Percentiles rank a stretch among this genome's conserved stretches.
Evolutionary conservation across 352 stramenopile genomes (phyloP).

Genomic region (Pythium guiyangense): DNA sequence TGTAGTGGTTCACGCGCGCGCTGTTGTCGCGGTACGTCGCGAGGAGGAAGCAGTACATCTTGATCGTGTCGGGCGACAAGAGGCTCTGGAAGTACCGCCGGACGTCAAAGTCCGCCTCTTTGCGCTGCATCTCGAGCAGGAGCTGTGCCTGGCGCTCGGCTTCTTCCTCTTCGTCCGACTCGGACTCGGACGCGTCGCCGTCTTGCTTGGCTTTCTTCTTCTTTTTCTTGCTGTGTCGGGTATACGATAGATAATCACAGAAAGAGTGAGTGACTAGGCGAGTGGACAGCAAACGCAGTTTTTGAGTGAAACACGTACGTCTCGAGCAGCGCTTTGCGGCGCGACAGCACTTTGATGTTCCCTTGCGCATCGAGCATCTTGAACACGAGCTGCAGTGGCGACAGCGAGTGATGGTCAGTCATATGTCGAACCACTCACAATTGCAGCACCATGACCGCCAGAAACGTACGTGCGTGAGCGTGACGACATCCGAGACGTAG

Average conservation of each 20-base stretch:
- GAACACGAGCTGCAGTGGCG: conserved; percentile 58
- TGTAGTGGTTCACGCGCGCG: conserved; percentile 85
- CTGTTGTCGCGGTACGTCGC: conserved; percentile 69
- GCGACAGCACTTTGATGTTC: conserved; percentile 80
- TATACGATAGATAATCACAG: not conserved
- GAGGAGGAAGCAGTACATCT: conserved; percentile 81
- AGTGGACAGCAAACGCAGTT: not conserved
- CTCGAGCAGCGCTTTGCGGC: conserved; percentile 58
- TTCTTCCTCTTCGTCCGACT: conserved; percentile 75
- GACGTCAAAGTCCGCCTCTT: conserved; percentile 84
- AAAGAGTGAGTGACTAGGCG: not conserved
- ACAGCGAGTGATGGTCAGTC: not conserved
- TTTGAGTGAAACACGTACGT: conserved; percentile 20
- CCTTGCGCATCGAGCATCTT: conserved; percentile 83
- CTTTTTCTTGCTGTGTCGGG: conserved; percentile 22
- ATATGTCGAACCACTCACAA: not conserved
- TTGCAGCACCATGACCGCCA: not conserved
- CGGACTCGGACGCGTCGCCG: conserved; percentile 34
- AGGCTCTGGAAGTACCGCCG: conserved; percentile 80
- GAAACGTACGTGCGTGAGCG: conserved; percentile 73
- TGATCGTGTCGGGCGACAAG: conserved; percentile 73
- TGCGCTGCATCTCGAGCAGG: conserved; percentile 81
- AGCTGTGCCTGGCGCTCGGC: conserved; percentile 59
- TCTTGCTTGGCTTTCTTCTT: conserved; percentile 32
- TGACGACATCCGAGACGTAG: conserved; percentile 80